Evolutionary conservation across 1,139 yeast species (phyloP).

Genomic region (Sugiyamaella neomexicana): DNA sequence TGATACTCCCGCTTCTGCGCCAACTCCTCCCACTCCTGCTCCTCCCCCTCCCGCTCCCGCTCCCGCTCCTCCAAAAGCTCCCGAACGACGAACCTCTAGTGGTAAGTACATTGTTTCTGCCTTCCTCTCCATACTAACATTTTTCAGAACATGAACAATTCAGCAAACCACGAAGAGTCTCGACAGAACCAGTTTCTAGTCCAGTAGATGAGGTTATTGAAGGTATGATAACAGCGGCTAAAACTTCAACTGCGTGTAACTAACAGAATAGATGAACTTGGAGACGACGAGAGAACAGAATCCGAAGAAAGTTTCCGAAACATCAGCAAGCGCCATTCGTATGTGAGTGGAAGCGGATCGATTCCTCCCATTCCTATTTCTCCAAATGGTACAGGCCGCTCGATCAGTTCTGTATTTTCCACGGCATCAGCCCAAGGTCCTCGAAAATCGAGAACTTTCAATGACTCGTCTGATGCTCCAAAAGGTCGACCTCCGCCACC

Average conservation of each 20-base stretch:
- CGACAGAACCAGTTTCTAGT: conserved; percentile 3
- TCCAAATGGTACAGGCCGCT: conserved; percentile 11
- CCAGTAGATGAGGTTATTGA: conserved; percentile 24
- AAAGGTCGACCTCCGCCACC: conserved; percentile 12
- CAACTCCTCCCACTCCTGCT: neutral
- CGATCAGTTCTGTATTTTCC: conserved; percentile 7
- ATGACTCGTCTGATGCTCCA: conserved; percentile 8
- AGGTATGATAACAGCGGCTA: neutral
- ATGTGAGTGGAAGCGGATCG: conserved; percentile 34
- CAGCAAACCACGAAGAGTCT: conserved; percentile 1
- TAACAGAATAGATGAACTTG: conserved; percentile 32
- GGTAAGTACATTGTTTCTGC: conserved; percentile 1
- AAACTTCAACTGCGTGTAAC: conserved; percentile 5
- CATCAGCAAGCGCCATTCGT: conserved; percentile 25
- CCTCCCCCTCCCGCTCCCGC: neutral
- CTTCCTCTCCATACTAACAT: neutral
- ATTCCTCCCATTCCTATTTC: conserved; percentile 34
- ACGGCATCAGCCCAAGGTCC: conserved; percentile 7
- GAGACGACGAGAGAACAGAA: conserved; percentile 40
- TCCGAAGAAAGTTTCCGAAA: conserved; percentile 33
- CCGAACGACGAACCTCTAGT: neutral
- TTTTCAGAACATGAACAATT: neutral
- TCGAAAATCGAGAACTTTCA: conserved; percentile 11
- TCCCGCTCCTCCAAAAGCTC: neutral
- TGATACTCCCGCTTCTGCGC: neutral